Evolutionary conservation across 2,329 filamentous ascomycete genomes (phyloP).

Genomic region (Pseudogymnoascus verrucosus): DNA sequence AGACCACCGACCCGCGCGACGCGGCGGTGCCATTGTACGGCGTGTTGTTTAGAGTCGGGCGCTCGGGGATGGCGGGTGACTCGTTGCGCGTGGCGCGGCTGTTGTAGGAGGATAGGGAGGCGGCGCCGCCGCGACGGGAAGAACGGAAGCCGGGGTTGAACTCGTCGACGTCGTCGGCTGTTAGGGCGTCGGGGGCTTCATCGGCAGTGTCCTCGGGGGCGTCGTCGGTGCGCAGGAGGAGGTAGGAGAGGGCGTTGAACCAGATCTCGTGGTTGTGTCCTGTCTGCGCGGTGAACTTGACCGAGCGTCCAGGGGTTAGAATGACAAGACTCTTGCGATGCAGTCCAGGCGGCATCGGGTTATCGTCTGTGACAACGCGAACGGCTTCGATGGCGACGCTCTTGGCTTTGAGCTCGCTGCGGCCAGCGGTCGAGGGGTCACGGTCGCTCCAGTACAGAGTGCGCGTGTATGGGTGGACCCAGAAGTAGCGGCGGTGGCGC

Average conservation of each 20-base stretch:
- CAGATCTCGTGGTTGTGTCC: conserved; percentile 94
- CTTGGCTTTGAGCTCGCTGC: conserved; percentile 69
- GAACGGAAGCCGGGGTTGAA: conserved; percentile 59
- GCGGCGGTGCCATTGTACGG: conserved; percentile 17
- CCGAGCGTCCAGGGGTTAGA: conserved; percentile 74
- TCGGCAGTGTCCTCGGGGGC: conserved; percentile 49
- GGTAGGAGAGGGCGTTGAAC: conserved; percentile 94
- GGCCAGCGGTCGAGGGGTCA: conserved; percentile 74
- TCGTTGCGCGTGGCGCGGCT: conserved; percentile 63
- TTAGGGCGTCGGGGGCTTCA: conserved; percentile 42
- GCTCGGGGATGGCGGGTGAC: conserved; percentile 39
- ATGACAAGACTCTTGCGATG: conserved; percentile 91
- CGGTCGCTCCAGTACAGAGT: conserved; percentile 95
- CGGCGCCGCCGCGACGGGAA: conserved; percentile 46
- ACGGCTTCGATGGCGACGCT: conserved; percentile 92
- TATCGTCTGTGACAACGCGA: conserved; percentile 85
- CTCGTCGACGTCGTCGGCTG: conserved; percentile 60
- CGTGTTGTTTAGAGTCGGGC: conserved; percentile 37
- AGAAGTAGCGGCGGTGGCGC: conserved; percentile 92
- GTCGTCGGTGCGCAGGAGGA: conserved; percentile 69
- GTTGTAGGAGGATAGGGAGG: conserved; percentile 72
- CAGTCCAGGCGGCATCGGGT: conserved; percentile 87
- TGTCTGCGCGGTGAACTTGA: conserved; percentile 93
- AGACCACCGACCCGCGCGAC: conserved; percentile 33
- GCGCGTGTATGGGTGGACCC: conserved; percentile 95